Conservation (phyloP, 768 basidiomycete genomes). For the Rhodotorula sphaerocarpa region DNA sequence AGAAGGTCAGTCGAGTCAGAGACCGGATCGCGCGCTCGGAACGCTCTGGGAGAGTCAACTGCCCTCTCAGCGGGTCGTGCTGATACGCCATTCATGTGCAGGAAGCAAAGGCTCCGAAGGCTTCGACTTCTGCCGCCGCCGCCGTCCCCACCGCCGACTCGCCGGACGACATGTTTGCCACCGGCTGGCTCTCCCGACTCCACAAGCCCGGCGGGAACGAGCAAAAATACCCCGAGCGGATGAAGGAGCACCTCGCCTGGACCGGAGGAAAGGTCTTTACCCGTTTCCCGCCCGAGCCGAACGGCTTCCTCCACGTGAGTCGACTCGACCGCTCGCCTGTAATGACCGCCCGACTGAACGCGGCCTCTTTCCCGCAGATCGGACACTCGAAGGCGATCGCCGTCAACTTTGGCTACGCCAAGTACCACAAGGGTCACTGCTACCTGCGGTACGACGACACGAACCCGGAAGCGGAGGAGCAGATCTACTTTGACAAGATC, state of each 20-base stretch:
- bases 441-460: conserved; percentile 97
- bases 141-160: conserved; percentile 15
- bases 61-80: too few species aligned
- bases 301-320: conserved; percentile 70
- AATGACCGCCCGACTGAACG: neutral
- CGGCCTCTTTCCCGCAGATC: conserved; percentile 47
- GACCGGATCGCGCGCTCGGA: too few species aligned
- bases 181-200: conserved; percentile 84
- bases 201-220: conserved; percentile 92
- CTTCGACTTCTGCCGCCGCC: conserved; percentile 12
- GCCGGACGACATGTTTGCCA: conserved; percentile 59
- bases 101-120: conserved; percentile 31
- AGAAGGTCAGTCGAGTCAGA: conserved; percentile 22
- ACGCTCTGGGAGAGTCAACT: too few species aligned
- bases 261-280: conserved; percentile 83
- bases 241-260: conserved; percentile 66
- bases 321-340: neutral
- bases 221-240: conserved; percentile 68
- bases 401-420: conserved; percentile 96
- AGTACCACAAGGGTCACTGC: conserved; percentile 80
- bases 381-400: conserved; percentile 99
- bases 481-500: conserved; percentile 89
- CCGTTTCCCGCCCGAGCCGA: conserved; percentile 97
- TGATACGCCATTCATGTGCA: neutral
- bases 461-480: conserved; percentile 97